Conservation (phyloP, 495 filamentous ascomycete species). For the Penicillium flavigenum region DNA sequence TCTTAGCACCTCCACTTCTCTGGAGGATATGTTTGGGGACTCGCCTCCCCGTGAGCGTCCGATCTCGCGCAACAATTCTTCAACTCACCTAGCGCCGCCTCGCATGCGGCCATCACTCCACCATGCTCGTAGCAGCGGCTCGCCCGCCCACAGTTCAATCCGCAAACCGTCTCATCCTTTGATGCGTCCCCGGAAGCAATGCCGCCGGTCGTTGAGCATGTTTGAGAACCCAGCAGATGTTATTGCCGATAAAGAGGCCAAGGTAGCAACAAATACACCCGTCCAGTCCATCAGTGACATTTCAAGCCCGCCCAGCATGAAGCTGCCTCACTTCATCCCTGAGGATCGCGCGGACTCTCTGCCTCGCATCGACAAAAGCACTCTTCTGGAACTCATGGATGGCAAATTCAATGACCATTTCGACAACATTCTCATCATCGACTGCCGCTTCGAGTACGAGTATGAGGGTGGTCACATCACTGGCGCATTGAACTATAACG, state of each 20-base stretch:
- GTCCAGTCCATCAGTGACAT: constrained; percentile 77
- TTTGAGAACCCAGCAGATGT: constrained; percentile 89
- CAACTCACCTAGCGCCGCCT: constrained; percentile 39
- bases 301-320: constrained; percentile 64
- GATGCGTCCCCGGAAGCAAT: constrained; percentile 79
- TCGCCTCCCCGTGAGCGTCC: constrained; percentile 71
- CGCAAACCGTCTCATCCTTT: constrained; percentile 70
- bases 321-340: constrained; percentile 80
- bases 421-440: constrained; percentile 78
- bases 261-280: constrained; percentile 50
- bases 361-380: constrained; percentile 79
- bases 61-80: constrained; percentile 33
- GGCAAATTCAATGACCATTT: constrained; percentile 74
- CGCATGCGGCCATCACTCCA: constrained; percentile 63
- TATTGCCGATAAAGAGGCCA: constrained; percentile 66
- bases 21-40: constrained; percentile 75
- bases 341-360: constrained; percentile 79
- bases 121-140: constrained; percentile 61
- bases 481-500: constrained; percentile 90
- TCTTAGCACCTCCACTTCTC: constrained; percentile 58
- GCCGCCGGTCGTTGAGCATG: constrained; percentile 92
- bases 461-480: constrained; percentile 95
- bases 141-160: constrained; percentile 66
- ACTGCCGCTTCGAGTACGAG: constrained; percentile 98
- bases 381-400: constrained; percentile 81